phyloP scores from a whole-genome alignment of 2,329 filamentous ascomycete genomes.

The Epichloe brachyelytri region DNA sequence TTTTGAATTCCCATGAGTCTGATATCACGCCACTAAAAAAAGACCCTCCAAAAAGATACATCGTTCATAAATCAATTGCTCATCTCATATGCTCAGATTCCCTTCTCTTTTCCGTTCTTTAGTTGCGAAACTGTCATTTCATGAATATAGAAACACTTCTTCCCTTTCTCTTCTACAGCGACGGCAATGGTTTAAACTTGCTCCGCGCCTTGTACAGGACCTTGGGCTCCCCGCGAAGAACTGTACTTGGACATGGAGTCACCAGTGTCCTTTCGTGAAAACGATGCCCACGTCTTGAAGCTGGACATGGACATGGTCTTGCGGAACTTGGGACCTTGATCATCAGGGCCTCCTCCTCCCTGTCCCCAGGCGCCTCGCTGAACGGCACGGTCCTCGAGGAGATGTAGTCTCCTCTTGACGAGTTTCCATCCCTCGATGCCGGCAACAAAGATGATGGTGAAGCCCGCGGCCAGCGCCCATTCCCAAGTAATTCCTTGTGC shows the following conservation, averaged over 20 bases:
- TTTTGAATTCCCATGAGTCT: too few species aligned
- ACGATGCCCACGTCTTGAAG: slow-evolving; percentile 33
- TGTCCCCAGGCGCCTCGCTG: slow-evolving; percentile 38
- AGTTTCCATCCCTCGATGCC: slow-evolving; percentile 64
- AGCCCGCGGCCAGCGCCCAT: slow-evolving; percentile 56
- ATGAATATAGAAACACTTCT: too few species aligned
- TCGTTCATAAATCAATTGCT: too few species aligned
- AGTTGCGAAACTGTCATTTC: too few species aligned
- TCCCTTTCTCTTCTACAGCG: too few species aligned
- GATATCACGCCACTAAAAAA: too few species aligned
- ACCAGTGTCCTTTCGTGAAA: slow-evolving; percentile 28
- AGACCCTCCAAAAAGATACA: too few species aligned
- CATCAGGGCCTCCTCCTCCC: slow-evolving; percentile 37
- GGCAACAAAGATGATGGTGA: slow-evolving; percentile 49
- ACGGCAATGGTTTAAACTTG: neutral
- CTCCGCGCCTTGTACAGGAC: slow-evolving; percentile 1
- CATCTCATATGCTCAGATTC: too few species aligned
- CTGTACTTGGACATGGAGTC: slow-evolving; percentile 20
- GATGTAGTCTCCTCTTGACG: slow-evolving; percentile 43
- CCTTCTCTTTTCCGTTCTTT: too few species aligned
- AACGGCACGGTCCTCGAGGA: slow-evolving; percentile 39
- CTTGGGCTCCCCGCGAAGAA: slow-evolving; percentile 9
- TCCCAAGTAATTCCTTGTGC: slow-evolving; percentile 62
- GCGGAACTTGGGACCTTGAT: slow-evolving; percentile 30
- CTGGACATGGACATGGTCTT: slow-evolving; percentile 40